Evolutionary conservation across 2,329 filamentous ascomycete genomes (phyloP).

Genomic region (Westerdykella ornata): DNA sequence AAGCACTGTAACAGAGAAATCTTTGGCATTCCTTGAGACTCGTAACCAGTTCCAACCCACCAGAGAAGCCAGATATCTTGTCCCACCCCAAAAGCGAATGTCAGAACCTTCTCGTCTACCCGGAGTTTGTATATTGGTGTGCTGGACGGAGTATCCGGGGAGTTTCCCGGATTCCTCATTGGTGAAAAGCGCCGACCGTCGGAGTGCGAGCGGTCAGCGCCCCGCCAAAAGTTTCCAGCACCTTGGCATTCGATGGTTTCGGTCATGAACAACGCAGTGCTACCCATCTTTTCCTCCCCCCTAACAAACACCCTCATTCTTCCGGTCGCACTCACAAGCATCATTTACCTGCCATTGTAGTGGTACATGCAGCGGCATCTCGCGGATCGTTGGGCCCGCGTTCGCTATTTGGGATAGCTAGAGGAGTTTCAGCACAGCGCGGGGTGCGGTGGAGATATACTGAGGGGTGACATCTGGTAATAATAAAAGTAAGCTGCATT

Average conservation of each 20-base stretch:
- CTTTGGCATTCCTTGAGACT: no score
- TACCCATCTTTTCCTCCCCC: slow-evolving; percentile 4
- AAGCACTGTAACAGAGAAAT: no score
- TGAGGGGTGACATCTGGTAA: slow-evolving; percentile 16
- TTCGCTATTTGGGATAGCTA: slow-evolving; percentile 42
- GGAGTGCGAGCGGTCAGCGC: background rate
- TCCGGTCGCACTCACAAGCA: background rate
- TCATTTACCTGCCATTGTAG: slow-evolving; percentile 2
- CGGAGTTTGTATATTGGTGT: no score
- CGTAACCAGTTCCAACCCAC: no score
- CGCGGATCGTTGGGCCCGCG: slow-evolving; percentile 46
- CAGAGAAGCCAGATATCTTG: no score
- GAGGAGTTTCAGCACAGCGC: slow-evolving; percentile 7
- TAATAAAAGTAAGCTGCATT: slow-evolving; percentile 3
- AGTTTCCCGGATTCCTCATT: background rate
- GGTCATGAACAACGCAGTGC: slow-evolving; percentile 3
- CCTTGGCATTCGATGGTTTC: slow-evolving; percentile 12
- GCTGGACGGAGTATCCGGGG: background rate
- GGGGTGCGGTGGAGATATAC: slow-evolving; percentile 7
- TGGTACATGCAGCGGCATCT: slow-evolving; percentile 50
- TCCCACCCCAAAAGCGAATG: no score
- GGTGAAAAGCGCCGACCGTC: background rate
- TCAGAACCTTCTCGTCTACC: no score
- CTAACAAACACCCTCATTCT: slow-evolving; percentile 1
- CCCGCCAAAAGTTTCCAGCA: background rate